phyloP scores from a whole-genome alignment of 371 early-diverging fungal genomes.

The Mucor plumbeus region DNA sequence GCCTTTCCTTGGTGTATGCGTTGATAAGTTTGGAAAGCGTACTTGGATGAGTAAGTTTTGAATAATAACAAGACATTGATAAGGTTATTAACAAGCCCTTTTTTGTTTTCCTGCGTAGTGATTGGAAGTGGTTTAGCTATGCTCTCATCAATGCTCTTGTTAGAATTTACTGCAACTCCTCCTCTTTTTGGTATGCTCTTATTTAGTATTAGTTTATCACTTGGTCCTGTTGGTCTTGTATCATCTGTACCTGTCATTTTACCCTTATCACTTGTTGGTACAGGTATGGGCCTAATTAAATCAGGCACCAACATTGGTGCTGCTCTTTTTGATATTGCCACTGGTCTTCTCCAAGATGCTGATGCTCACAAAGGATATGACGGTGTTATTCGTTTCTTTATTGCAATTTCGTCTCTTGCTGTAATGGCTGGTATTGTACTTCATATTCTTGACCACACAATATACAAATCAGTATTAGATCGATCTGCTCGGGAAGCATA shows the following conservation, averaged over 20 bases:
- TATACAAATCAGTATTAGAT: conserved; percentile 45
- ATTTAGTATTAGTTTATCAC: conserved; percentile 67
- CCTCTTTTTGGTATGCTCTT: conserved; percentile 67
- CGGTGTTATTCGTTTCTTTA: conserved; percentile 62
- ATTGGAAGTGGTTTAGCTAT: conserved; percentile 57
- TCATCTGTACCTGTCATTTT: conserved; percentile 71
- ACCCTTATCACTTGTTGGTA: conserved; percentile 64
- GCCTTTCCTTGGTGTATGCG: conserved; percentile 68
- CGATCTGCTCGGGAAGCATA: conserved; percentile 17
- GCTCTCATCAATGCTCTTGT: conserved; percentile 50
- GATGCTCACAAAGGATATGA: conserved; percentile 54
- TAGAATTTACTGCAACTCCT: conserved; percentile 56
- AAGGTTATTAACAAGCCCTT: neutral
- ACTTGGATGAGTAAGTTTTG: conserved; percentile 56
- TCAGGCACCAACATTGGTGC: conserved; percentile 68
- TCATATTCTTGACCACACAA: conserved; percentile 41
- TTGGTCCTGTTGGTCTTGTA: conserved; percentile 72
- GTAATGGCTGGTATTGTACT: conserved; percentile 46
- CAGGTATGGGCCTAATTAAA: conserved; percentile 74
- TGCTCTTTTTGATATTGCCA: conserved; percentile 67
- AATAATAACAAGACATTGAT: neutral
- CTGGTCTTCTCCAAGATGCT: conserved; percentile 68
- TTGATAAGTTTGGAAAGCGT: conserved; percentile 69
- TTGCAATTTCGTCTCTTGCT: conserved; percentile 48
- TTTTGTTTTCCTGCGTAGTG: conserved; percentile 45